A percentile compares a stretch with the other conserved stretches of the same genome.
Evolutionary conservation across 306 rosid species (phyloP).

Genomic region (Elaeagnus macrophylla): DNA sequence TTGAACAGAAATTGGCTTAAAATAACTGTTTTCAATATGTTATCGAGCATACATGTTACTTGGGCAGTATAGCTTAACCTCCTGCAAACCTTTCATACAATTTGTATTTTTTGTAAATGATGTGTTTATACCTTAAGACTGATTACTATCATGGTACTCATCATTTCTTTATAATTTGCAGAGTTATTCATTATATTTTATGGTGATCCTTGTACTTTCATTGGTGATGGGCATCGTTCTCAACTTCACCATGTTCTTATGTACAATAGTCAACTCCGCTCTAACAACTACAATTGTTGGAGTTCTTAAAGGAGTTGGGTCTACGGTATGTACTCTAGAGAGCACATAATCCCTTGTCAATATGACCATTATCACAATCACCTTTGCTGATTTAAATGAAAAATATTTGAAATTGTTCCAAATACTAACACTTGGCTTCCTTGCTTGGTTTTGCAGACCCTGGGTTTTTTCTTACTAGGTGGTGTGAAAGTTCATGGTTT

Average conservation of each 20-base stretch:
- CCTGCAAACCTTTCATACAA: neutral
- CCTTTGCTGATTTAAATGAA: no score
- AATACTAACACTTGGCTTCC: neutral
- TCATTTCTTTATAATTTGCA: slow-evolving; percentile 31
- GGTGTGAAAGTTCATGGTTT: slow-evolving; percentile 79
- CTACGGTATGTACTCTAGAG: slow-evolving; percentile 52
- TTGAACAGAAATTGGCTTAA: no score
- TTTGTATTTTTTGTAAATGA: neutral
- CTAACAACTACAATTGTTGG: slow-evolving; percentile 92
- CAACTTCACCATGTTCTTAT: slow-evolving; percentile 95
- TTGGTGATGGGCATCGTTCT: slow-evolving; percentile 87
- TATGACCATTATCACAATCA: no score
- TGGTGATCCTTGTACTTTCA: slow-evolving; percentile 63
- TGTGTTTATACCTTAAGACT: neutral
- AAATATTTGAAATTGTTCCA: neutral
- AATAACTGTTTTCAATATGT: no score
- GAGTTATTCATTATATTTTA: slow-evolving; percentile 74
- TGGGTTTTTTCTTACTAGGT: slow-evolving; percentile 75
- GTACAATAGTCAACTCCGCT: slow-evolving; percentile 92
- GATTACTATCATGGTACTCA: neutral
- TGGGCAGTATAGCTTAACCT: neutral
- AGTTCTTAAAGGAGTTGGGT: slow-evolving; percentile 95
- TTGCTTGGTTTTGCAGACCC: slow-evolving; percentile 44
- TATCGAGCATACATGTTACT: neutral
- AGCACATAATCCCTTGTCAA: neutral